Evolutionary conservation across 208 protist species (phyloP), one percentile per base, ranked within the genome.

Genomic region (Wallacemonas sp.): DNA sequence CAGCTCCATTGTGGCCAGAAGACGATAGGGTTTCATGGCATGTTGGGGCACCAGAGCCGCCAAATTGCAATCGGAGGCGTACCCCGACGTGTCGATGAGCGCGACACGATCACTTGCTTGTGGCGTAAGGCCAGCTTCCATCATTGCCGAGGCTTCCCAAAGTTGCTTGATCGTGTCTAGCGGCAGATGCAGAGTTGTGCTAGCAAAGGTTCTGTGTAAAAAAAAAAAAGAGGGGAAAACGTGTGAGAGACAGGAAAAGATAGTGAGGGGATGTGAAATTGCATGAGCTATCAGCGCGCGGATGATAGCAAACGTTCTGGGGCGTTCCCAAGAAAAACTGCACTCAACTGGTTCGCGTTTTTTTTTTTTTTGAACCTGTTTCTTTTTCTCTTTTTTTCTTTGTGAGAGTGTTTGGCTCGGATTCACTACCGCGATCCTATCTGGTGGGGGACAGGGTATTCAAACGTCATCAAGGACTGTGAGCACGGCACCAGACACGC

Each of bases 11-110:
- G 90, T 90, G 4, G 83, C 86, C 17, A 96, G 67, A 24, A 92
- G 54, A 31, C 90, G 85, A 56, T 94, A 96, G 21, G 90, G 90
- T 68, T 96, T 96, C 90, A 96, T 96, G 24, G 90, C 90, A 62
- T 96, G 90, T 63, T 96, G 90, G 8, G 90, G 87, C 1, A 94
- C 73, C 27, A 93, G 81, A 24, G 86, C 85, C 11, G 90, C 86
- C 28, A 96, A 72, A 62, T 88, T 94, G 69, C 89, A 94, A 68
- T 96, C 90, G 2, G 87, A 87, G 38, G 77, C 81, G 66, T 96
- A 92, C 58, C 79, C 80, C 8, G 90, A 86, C 42, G 85, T 91
- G 69, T 96, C 86, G 51, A 96, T 83, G 19, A 93, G 64, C 9
- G 87, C 86, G 8, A 90, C 77, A 26, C 78, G 71, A 21, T 68